Base-by-base conservation (phyloP, 2,329 filamentous ascomycete species). In the Penicillium polonicum region DNA sequence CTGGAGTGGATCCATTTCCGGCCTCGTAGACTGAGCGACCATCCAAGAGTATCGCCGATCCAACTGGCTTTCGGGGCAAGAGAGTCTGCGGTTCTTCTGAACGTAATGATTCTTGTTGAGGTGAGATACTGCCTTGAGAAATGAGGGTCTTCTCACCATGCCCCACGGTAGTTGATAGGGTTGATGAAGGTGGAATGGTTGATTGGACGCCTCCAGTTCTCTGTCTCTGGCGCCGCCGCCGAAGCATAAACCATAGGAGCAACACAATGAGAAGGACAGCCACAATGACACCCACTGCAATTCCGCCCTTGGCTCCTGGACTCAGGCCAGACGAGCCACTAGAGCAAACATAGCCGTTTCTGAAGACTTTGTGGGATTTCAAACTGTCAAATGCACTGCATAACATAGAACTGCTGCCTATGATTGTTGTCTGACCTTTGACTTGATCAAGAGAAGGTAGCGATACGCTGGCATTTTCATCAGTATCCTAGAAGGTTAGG, bases 261-360 rank as follows among this genome's bases (percentile, higher is more conserved):
- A 63, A 17, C 1, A 66, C 3, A 6, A 70, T 29, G 9, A 70
- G 36, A 5, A 70, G 19, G 5, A 65, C 46, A 65, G 79, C 45
- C 68, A 79, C 48, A 68, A 75, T 62, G 70, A 83, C 68, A 68
- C 78, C 54, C 67, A 67, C 60, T 8, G 69, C 70, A 15, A 74
- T 72, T 4, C 70, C 71, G 1, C 62, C 68, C 63, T 72, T 72
- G 15, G 67, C 63, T 35, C 67, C 68, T 36, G 65, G 51, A 48
- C 60, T 64, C 3, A 73, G 59, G 25, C 61, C 60, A 9, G 57
- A 52, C 23, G 52, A 44, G 36, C 53, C 43, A 7, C 35, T 23
- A 8, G 60, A 52, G 54, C 70, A 72, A 6, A 58, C 60, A 46
- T 68, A 70, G 1, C 58, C 57, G 5, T 58, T 59, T 25, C 36